These are phyloP conservation scores for Daldinia vernicosa DNA, from an alignment of 495 filamentous ascomycete genomes.

Conservation along the genomic window DNA sequence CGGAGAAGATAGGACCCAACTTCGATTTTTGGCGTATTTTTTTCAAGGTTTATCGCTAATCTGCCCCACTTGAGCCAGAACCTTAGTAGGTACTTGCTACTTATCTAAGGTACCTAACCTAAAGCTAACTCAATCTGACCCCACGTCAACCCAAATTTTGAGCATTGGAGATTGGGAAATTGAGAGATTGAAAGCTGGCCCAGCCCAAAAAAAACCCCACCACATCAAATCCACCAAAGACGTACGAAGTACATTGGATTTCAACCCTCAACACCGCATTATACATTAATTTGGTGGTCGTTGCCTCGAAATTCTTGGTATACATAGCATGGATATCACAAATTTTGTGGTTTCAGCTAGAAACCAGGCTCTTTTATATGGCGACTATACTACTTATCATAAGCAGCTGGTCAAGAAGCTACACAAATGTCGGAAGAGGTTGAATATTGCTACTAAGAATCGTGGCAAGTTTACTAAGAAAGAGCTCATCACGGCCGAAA, in stretches of 20 bases:
- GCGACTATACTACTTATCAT: slow-evolving; percentile 89
- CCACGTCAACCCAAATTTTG: slow-evolving; percentile 15
- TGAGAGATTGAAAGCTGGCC: slow-evolving; percentile 5
- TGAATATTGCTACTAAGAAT: slow-evolving; percentile 82
- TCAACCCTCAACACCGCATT: neutral
- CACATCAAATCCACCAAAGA: slow-evolving; percentile 8
- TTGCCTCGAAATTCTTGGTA: neutral
- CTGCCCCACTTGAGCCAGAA: slow-evolving; percentile 21
- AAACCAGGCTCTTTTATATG: slow-evolving; percentile 83
- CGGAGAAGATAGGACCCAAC: neutral
- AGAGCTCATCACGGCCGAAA: slow-evolving; percentile 73
- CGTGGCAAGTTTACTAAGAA: slow-evolving; percentile 84
- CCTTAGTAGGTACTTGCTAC: neutral
- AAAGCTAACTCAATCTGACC: neutral
- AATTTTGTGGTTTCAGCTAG: slow-evolving; percentile 77
- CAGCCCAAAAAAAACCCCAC: slow-evolving; percentile 18
- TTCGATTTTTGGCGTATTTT: slow-evolving; percentile 7
- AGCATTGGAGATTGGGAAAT: neutral
- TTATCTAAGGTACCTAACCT: too few species aligned
- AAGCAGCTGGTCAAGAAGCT: slow-evolving; percentile 81
- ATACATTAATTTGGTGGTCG: neutral
- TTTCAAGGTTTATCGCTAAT: slow-evolving; percentile 23
- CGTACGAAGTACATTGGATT: neutral
- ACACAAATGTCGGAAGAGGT: slow-evolving; percentile 82
- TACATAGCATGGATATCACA: slow-evolving; percentile 83